Percentiles rank a stretch among this genome's conserved stretches.
Conservation (phyloP, 495 filamentous ascomycete genomes). For the Penicillium fimorum region DNA sequence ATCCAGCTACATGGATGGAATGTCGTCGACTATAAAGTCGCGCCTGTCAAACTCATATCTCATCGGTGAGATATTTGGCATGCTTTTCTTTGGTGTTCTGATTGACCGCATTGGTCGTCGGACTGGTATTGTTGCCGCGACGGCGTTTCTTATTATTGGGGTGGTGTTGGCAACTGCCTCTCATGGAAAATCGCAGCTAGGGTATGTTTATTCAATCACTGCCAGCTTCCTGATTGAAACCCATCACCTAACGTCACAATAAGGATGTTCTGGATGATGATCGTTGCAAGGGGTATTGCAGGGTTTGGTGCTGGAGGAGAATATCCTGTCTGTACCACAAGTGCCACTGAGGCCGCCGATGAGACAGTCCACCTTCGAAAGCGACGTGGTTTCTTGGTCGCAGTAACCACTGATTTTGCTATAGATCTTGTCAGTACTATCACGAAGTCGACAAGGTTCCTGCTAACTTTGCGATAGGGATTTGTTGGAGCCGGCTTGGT, state of each 20-base stretch:
- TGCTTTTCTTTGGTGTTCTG: conserved; percentile 35
- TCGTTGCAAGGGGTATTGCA: conserved; percentile 50
- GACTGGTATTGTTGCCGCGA: conserved; percentile 29
- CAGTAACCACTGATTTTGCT: conserved; percentile 33
- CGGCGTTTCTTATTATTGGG: conserved; percentile 29
- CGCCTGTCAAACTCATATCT: conserved; percentile 36
- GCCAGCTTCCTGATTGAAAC: background rate
- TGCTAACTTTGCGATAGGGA: conserved; percentile 18
- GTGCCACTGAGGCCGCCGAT: conserved; percentile 48
- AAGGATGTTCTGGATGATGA: conserved; percentile 56
- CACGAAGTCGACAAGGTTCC: too few relatives aligned
- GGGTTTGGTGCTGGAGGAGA: conserved; percentile 53
- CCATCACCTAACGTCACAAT: background rate
- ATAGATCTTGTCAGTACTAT: conserved; percentile 25
- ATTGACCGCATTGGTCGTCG: conserved; percentile 35
- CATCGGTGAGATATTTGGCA: conserved; percentile 37
- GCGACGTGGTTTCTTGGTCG: conserved; percentile 33
- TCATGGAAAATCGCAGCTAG: conserved; percentile 28
- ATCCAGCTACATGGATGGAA: conserved; percentile 29
- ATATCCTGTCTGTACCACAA: conserved; percentile 46
- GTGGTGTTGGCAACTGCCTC: conserved; percentile 32
- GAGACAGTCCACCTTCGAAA: conserved; percentile 30
- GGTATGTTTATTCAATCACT: conserved; percentile 10
- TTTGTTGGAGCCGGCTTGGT: conserved; percentile 33
- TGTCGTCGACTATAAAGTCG: conserved; percentile 36